These are phyloP conservation scores for Nepenthes mirabilis DNA, from an alignment of 148 eudicot species.

Conservation along the genomic window DNA sequence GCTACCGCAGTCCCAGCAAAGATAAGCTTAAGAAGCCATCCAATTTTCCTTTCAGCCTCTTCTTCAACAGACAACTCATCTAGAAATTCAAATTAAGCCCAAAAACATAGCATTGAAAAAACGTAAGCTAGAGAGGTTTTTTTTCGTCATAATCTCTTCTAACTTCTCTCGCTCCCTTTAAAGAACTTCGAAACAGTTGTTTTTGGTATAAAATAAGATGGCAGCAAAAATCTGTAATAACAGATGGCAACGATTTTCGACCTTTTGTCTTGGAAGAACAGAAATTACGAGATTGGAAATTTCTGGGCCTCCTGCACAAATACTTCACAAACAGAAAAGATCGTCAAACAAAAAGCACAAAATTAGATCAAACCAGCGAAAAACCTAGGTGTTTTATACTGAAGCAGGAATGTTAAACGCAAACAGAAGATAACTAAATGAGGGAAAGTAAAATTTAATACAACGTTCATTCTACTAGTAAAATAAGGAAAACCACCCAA, in stretches of 20 bases:
- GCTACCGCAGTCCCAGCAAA: slow-evolving; percentile 80
- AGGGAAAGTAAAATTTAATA: neutral
- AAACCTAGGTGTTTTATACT: neutral
- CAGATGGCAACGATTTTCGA: slow-evolving; percentile 6
- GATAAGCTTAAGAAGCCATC: slow-evolving; percentile 77
- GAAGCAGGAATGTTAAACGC: too few relatives aligned
- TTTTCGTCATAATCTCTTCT: too few relatives aligned
- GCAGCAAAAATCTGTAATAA: neutral
- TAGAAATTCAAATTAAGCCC: slow-evolving; percentile 6
- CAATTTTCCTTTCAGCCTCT: slow-evolving; percentile 81
- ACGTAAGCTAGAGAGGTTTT: neutral
- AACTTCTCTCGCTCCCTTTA: neutral
- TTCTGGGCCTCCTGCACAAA: slow-evolving; percentile 38
- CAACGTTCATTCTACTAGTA: neutral
- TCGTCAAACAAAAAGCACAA: neutral
- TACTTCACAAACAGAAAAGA: slow-evolving; percentile 18
- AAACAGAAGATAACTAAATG: too few relatives aligned
- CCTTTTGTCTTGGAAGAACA: slow-evolving; percentile 33
- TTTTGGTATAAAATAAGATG: neutral
- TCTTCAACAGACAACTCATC: slow-evolving; percentile 65
- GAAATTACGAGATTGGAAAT: slow-evolving; percentile 35
- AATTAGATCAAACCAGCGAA: neutral
- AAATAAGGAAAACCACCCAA: neutral
- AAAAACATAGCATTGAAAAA: neutral
- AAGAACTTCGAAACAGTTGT: neutral